phyloP scores from a whole-genome alignment of 495 filamentous ascomycete species.

The Penicillium subrubescens region DNA sequence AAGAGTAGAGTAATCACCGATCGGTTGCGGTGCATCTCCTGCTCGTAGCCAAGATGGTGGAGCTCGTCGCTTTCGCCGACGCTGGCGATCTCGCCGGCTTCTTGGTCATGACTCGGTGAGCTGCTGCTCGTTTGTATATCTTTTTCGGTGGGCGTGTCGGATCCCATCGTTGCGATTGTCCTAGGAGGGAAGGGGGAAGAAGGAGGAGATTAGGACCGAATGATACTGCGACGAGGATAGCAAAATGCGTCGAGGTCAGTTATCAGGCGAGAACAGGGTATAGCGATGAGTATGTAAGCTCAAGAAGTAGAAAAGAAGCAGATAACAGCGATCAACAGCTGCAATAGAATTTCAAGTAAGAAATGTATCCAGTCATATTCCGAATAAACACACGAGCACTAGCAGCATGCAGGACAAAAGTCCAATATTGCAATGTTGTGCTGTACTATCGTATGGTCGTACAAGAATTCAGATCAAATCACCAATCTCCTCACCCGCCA shows the following conservation, averaged over 20 bases:
- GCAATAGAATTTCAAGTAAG: not conserved
- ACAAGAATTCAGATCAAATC: not conserved
- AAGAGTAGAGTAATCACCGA: conserved; percentile 41
- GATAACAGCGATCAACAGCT: not conserved
- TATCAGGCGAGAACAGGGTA: not conserved
- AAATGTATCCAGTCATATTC: not conserved
- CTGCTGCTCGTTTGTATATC: not conserved
- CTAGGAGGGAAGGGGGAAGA: not conserved
- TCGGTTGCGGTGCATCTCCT: conserved; percentile 42
- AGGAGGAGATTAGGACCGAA: not conserved
- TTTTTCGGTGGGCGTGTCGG: conserved; percentile 6
- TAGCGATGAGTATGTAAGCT: not conserved
- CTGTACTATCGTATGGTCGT: not conserved
- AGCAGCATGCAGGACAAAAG: not conserved
- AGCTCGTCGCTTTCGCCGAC: conserved; percentile 27
- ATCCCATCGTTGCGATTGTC: not conserved
- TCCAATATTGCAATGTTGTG: not conserved
- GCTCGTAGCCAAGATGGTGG: conserved; percentile 41
- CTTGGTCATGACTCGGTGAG: conserved; percentile 11
- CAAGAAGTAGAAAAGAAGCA: not conserved
- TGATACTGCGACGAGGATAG: not conserved
- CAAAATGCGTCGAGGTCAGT: not conserved
- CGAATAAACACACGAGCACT: not conserved
- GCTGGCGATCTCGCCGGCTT: conserved; percentile 19
- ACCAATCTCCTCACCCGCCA: not conserved